These are phyloP conservation scores for Hymenoscyphus fraxineus DNA, from an alignment of 2,329 filamentous ascomycete genomes.

Conservation along the genomic window DNA sequence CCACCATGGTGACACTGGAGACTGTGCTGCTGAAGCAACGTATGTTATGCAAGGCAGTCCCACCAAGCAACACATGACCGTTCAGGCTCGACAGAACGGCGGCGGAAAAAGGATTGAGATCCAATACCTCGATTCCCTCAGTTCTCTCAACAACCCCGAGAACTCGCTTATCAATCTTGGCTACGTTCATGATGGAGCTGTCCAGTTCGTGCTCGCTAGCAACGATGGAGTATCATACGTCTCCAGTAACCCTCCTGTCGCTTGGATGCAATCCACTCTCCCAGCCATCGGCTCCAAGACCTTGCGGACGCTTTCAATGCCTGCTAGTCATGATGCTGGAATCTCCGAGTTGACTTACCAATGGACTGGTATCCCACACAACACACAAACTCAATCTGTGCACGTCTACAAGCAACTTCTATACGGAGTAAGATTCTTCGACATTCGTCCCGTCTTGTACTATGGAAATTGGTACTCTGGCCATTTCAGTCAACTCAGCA, in stretches of 20 bases:
- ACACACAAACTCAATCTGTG: constrained; percentile 22
- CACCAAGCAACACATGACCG: constrained; percentile 17
- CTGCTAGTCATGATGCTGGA: constrained; percentile 22
- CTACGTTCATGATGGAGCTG: constrained; percentile 16
- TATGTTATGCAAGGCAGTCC: constrained; percentile 20
- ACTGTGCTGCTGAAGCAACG: constrained; percentile 24
- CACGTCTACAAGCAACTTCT: constrained; percentile 21
- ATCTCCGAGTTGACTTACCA: constrained; percentile 17
- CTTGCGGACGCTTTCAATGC: constrained; percentile 24
- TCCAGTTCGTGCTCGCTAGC: constrained; percentile 24
- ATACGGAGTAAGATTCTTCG: constrained; percentile 22
- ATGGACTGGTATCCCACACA: constrained; percentile 19
- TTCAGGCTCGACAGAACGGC: constrained; percentile 19
- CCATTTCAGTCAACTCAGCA: constrained; percentile 11
- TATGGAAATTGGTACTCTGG: constrained; percentile 18
- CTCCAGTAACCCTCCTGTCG: constrained; percentile 18
- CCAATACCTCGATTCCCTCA: constrained; percentile 20
- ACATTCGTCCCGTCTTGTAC: constrained; percentile 22
- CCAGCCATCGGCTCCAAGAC: constrained; percentile 19
- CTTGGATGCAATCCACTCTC: constrained; percentile 26
- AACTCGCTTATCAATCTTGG: constrained; percentile 20
- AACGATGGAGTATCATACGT: constrained; percentile 19
- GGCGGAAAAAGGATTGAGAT: constrained; percentile 19
- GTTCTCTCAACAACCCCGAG: constrained; percentile 22
- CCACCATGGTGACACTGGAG: constrained; percentile 14